Evolutionary conservation across 2,329 filamentous ascomycete genomes (phyloP).

Genomic region (Sphaceloma murrayae): DNA sequence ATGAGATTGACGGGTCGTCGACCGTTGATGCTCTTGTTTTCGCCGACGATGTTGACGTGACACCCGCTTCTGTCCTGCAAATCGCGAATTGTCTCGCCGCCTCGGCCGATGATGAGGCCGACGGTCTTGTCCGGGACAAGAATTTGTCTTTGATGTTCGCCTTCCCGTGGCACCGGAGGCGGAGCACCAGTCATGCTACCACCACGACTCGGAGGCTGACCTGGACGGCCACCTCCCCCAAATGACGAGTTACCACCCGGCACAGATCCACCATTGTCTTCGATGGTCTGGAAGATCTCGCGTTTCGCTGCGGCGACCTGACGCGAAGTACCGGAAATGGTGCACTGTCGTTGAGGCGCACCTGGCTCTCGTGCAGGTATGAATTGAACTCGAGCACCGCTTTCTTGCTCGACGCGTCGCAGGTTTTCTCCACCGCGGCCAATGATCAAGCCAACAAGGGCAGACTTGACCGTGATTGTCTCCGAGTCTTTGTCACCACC

Average conservation of each 20-base stretch:
- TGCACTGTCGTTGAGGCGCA: conserved; percentile 70
- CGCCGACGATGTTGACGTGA: conserved; percentile 89
- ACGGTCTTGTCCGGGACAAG: conserved; percentile 93
- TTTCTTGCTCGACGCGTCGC: conserved; percentile 72
- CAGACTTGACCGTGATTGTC: conserved; percentile 77
- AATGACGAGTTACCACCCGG: conserved; percentile 15
- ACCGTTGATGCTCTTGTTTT: conserved; percentile 86
- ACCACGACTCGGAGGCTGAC: conserved; percentile 20
- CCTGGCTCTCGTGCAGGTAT: conserved; percentile 63
- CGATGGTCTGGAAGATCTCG: conserved; percentile 79
- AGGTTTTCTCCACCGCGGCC: conserved; percentile 84
- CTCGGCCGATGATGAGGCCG: conserved; percentile 85
- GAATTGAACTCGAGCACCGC: conserved; percentile 78
- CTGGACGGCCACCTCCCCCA: conserved; percentile 16
- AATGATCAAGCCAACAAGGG: conserved; percentile 81
- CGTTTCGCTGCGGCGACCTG: conserved; percentile 68
- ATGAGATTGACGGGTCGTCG: conserved; percentile 85
- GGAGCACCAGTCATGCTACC: conserved; percentile 14
- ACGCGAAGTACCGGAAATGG: conserved; percentile 65
- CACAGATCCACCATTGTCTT: conserved; percentile 61
- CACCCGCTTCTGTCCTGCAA: conserved; percentile 87
- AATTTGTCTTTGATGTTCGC: conserved; percentile 80
- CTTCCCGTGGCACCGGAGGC: conserved; percentile 54
- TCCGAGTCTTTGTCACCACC: conserved; percentile 61
- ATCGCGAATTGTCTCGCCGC: conserved; percentile 85